Base-by-base conservation (phyloP, 805 yeast genomes). In the Candida schatavii region DNA sequence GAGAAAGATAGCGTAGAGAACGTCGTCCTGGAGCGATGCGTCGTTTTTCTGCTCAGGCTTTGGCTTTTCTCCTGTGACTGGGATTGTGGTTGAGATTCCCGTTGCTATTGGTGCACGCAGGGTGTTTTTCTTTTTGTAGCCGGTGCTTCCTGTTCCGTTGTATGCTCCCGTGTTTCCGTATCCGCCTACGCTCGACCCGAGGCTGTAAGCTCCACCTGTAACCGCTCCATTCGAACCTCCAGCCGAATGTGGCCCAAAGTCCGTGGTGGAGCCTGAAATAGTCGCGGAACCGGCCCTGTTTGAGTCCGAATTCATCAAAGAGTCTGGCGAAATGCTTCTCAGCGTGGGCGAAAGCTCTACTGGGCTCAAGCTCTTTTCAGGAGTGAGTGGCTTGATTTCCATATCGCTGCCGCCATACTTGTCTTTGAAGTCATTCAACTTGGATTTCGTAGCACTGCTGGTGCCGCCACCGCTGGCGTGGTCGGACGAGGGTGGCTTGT, bases 71-170 rank as follows among this genome's bases (percentile, higher is more conserved):
- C 91, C 91, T 11, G 90, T 83, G 5, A 85, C 86, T 1, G 93
- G 93, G 43, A 85, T 84, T 2, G 85, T 77, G 35, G 89, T 83
- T 11, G 90, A 81, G 29, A 85, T 82, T 37, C 88, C 87, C 30
- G 85, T 80, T 2, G 85, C 85, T 40, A 77, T 73, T 20, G 80
- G 78, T 20, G 74, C 75, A 40, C 81, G 66, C 17, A 66, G 54
- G 9, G 67, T 47, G 34, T 54, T 55, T 49, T 70, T 70, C 18
- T 61, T 59, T 48, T 70, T 70, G 40, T 66, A 65, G 5, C 45
- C 41, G 22, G 46, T 42, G 25, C 39, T 39, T 19, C 50, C 48
- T 39, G 21, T 11, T 11, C 27, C 27, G 27, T 23, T 23, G 27
- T 23, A n/a, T n/a, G n/a, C n/a, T n/a, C n/a, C n/a, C n/a, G n/a